Evolutionary conservation across 345 rosid species (phyloP).

Genomic region (Sonneratia alba): DNA sequence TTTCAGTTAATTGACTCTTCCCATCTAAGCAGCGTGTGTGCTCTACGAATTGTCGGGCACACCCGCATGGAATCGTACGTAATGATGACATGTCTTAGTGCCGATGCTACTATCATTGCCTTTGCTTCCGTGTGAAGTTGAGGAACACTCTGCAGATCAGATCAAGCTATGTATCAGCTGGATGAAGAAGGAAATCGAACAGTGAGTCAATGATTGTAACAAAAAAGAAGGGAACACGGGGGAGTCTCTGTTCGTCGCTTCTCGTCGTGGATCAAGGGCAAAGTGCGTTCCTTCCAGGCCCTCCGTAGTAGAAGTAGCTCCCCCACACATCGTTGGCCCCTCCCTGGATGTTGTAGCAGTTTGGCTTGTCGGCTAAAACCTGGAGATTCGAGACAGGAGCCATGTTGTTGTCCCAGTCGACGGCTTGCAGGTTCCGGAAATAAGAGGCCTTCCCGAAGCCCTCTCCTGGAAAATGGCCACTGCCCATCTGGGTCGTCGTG

Average conservation of each 20-base stretch:
- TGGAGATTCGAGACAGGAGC: conserved; percentile 54
- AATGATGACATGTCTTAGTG: no score
- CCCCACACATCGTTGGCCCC: conserved; percentile 86
- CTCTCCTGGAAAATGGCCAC: conserved; percentile 91
- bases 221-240: background rate
- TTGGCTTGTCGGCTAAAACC: conserved; percentile 79
- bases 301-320: conserved; percentile 86
- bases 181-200: background rate
- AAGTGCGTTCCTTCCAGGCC: conserved; percentile 79
- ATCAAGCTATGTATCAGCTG: background rate
- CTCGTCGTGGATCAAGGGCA: conserved; percentile 41
- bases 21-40: no score
- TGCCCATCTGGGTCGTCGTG: conserved; percentile 91
- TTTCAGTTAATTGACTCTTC: no score
- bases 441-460: conserved; percentile 90
- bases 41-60: no score
- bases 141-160: background rate
- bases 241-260: background rate
- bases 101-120: no score
- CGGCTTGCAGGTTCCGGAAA: conserved; percentile 75
- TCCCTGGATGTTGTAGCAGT: conserved; percentile 82
- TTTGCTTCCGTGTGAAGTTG: no score
- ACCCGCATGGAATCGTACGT: no score
- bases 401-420: conserved; percentile 90
- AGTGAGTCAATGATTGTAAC: background rate